Evolutionary conservation across 345 rosid species (phyloP).

Genomic region (Lumnitzera littorea): DNA sequence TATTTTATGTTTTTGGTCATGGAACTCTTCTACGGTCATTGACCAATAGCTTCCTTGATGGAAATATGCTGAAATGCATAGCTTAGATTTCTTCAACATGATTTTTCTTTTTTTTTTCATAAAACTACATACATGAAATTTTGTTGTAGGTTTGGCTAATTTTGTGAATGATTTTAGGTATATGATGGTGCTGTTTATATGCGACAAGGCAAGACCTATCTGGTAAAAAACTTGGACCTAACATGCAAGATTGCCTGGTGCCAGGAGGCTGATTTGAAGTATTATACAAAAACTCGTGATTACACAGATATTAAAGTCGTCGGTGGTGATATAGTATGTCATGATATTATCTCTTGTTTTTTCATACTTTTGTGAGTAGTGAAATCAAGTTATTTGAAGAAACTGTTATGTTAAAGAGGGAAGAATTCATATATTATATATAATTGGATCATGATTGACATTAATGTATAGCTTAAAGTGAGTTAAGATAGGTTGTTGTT

Average conservation of each 20-base stretch:
- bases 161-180: conserved; percentile 30
- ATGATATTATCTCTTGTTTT: not conserved
- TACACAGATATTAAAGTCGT: conserved; percentile 63
- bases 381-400: not conserved
- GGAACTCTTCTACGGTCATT: not conserved
- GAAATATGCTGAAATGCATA: too few species aligned
- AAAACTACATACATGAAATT: too few species aligned
- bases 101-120: too few species aligned
- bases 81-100: too few species aligned
- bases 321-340: conserved; percentile 73
- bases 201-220: conserved; percentile 85
- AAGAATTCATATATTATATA: not conserved
- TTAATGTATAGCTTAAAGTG: too few species aligned
- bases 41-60: too few species aligned
- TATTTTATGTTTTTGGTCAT: not conserved
- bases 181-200: conserved; percentile 84
- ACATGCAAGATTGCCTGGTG: conserved; percentile 69
- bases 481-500: conserved; percentile 1
- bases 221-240: conserved; percentile 55
- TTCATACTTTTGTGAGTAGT: not conserved
- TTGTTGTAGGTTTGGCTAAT: too few species aligned
- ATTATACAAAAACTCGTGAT: conserved; percentile 79
- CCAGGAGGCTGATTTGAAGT: conserved; percentile 49
- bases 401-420: too few species aligned
- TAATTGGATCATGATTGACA: too few species aligned